Evolutionary conservation across 768 basidiomycete species (phyloP).

Genomic region (Mycena pura): DNA sequence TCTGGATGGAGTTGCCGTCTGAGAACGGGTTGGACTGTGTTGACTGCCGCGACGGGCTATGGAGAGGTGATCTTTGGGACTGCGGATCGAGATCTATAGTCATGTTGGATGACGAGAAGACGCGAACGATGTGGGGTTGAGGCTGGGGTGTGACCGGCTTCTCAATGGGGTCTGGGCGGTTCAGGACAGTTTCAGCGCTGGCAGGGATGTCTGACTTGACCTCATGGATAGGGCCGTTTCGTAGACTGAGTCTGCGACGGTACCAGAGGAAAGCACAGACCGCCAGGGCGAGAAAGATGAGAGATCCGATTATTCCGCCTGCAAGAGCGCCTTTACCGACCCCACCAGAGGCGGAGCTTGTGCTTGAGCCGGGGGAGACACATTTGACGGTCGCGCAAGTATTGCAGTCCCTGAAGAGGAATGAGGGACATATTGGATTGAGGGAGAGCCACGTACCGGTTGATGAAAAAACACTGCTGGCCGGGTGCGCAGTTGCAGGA

Average conservation of each 20-base stretch:
- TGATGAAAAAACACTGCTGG: slow-evolving; percentile 66
- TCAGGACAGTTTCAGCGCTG: slow-evolving; percentile 77
- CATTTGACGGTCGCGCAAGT: slow-evolving; percentile 63
- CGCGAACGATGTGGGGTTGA: slow-evolving; percentile 47
- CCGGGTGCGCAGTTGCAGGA: slow-evolving; percentile 62
- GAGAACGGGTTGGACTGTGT: slow-evolving; percentile 72
- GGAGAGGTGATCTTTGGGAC: slow-evolving; percentile 43
- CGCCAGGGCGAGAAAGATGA: slow-evolving; percentile 64
- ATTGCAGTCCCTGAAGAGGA: slow-evolving; percentile 58
- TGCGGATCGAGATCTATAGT: slow-evolving; percentile 69
- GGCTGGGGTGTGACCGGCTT: slow-evolving; percentile 52
- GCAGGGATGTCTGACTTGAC: slow-evolving; percentile 70
- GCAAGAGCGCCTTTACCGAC: slow-evolving; percentile 75
- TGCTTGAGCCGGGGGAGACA: slow-evolving; percentile 38
- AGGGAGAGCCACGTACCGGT: slow-evolving; percentile 50
- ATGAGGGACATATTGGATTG: neutral
- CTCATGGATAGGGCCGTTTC: slow-evolving; percentile 44
- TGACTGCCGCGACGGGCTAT: slow-evolving; percentile 37
- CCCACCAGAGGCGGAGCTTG: slow-evolving; percentile 40
- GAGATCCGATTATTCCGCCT: slow-evolving; percentile 70
- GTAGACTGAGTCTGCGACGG: slow-evolving; percentile 59
- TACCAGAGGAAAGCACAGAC: slow-evolving; percentile 66
- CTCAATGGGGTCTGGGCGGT: slow-evolving; percentile 82
- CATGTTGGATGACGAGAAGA: slow-evolving; percentile 55
- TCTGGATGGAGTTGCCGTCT: slow-evolving; percentile 82